phyloP scores from a whole-genome alignment of 257 asterid species.

The Perilla frutescens region DNA sequence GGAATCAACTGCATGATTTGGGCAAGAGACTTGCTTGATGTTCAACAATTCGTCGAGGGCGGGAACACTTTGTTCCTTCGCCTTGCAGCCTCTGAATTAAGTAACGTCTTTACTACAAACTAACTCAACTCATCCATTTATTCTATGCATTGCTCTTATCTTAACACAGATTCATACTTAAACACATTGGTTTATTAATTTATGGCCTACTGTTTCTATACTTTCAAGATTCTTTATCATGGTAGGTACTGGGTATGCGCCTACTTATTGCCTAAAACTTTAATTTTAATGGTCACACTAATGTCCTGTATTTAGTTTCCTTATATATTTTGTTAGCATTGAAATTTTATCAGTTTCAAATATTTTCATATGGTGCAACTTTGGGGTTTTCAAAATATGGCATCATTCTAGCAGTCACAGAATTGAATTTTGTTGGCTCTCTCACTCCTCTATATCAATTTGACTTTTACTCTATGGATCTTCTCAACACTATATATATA shows the following conservation, averaged over 20 bases:
- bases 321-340: not conserved
- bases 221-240: not conserved
- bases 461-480: not conserved
- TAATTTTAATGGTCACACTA: no score
- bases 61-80: constrained; percentile 67
- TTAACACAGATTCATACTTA: no score
- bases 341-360: no score
- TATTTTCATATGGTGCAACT: not conserved
- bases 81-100: constrained; percentile 59
- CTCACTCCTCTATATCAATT: not conserved
- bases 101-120: constrained; percentile 37
- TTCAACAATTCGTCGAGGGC: constrained; percentile 56
- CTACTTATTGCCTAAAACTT: not conserved
- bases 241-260: not conserved
- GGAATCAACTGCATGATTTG: constrained; percentile 76
- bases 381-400: not conserved
- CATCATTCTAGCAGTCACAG: not conserved
- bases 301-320: not conserved
- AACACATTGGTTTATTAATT: not conserved
- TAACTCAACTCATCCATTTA: not conserved
- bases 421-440: not conserved
- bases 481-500: not conserved
- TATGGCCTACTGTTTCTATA: not conserved
- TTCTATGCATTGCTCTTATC: not conserved
- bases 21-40: constrained; percentile 63